These are phyloP conservation scores for Stagonosporopsis tanaceti DNA, from an alignment of 2,329 filamentous ascomycete species.

Conservation along the genomic window DNA sequence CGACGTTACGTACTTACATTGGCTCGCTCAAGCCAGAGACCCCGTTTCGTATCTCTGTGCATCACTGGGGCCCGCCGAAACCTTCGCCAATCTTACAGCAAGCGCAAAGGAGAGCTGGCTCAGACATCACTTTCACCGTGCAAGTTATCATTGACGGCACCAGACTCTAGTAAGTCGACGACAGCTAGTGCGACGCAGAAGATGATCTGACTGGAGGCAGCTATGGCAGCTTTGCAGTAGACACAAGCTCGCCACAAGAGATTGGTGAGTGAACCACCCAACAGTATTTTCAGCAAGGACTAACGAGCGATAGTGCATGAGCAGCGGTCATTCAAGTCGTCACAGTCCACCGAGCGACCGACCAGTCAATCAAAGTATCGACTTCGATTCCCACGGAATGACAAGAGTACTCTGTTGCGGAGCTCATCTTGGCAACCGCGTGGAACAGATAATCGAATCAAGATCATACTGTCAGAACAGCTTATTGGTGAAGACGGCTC, in stretches of 20 bases:
- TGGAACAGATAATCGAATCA: conserved; percentile 77
- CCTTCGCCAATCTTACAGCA: conserved; percentile 39
- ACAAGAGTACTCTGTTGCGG: conserved; percentile 72
- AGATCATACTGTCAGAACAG: conserved; percentile 74
- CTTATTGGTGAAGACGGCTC: conserved; percentile 59
- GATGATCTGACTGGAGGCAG: conserved; percentile 35
- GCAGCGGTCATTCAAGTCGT: conserved; percentile 28
- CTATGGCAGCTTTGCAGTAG: conserved; percentile 37
- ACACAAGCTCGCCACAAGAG: conserved; percentile 43
- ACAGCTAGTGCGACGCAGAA: conserved; percentile 20
- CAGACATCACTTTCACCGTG: conserved; percentile 38
- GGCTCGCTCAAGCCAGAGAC: conserved; percentile 34
- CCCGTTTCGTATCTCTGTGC: conserved; percentile 47
- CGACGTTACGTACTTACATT: conserved; percentile 44
- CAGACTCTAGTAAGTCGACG: conserved; percentile 39
- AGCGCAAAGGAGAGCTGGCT: conserved; percentile 30
- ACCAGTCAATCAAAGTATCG: conserved; percentile 58
- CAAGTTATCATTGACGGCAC: conserved; percentile 42
- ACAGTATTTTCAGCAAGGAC: not conserved
- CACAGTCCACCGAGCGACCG: conserved; percentile 53
- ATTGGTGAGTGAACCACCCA: conserved; percentile 29
- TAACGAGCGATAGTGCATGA: conserved; percentile 30
- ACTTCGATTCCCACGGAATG: conserved; percentile 77
- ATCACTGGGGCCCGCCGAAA: conserved; percentile 43
- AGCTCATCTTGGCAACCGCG: conserved; percentile 72